Conservation (phyloP, 768 basidiomycete species). For the Tricholoma sp. region DNA sequence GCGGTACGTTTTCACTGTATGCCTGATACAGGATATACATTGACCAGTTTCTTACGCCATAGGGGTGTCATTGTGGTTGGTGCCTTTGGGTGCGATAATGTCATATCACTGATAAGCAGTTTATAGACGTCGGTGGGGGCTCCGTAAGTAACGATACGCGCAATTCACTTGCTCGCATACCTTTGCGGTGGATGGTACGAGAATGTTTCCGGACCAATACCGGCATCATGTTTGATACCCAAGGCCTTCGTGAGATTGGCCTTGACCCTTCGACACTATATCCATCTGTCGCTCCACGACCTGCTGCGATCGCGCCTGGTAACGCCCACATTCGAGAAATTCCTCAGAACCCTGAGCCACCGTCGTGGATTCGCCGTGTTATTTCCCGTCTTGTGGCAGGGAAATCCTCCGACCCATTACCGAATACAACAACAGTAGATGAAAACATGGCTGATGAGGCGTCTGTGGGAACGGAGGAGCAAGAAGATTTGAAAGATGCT, state of each 20-base stretch:
- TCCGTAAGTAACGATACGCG: conserved; percentile 24
- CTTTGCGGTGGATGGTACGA: conserved; percentile 56
- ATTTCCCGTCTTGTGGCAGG: too few species aligned
- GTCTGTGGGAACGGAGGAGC: conserved; percentile 41
- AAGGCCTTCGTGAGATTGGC: conserved; percentile 41
- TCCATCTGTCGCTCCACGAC: conserved; percentile 33
- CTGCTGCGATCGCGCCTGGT: conserved; percentile 25
- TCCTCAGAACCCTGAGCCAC: not conserved
- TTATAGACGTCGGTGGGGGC: conserved; percentile 41
- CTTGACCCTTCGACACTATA: conserved; percentile 45
- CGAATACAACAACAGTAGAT: too few species aligned
- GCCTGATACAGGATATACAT: not conserved
- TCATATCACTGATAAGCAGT: not conserved
- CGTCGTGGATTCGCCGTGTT: too few species aligned
- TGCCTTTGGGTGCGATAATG: not conserved
- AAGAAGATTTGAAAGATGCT: conserved; percentile 60
- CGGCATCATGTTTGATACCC: conserved; percentile 56
- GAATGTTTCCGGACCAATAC: conserved; percentile 36
- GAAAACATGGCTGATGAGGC: not conserved
- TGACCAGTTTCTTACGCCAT: too few species aligned
- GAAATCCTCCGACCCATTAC: too few species aligned
- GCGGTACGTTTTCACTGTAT: not conserved
- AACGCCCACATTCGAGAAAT: conserved; percentile 20
- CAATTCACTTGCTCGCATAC: conserved; percentile 46
- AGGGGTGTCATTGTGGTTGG: not conserved